Conservation (phyloP, 1,284 basidiomycete genomes). For the Apiotrichum veenhuisii region DNA sequence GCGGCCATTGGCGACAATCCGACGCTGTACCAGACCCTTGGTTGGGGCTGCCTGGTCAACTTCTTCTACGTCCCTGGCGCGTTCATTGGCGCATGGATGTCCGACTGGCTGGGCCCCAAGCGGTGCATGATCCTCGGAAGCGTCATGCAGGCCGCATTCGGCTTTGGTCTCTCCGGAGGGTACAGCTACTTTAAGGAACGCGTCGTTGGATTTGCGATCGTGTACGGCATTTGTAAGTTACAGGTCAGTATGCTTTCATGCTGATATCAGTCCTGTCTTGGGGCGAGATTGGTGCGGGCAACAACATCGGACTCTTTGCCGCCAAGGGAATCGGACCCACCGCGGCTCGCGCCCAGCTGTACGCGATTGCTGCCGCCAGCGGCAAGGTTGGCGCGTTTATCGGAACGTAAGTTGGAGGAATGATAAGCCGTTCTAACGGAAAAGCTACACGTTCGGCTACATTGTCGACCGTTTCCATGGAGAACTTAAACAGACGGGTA, state of each 20-base stretch:
- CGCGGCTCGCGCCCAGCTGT: slow-evolving; percentile 79
- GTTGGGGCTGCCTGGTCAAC: slow-evolving; percentile 51
- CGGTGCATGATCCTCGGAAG: slow-evolving; percentile 73
- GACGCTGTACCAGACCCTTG: slow-evolving; percentile 34
- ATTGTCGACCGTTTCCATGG: slow-evolving; percentile 46
- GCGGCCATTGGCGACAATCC: slow-evolving; percentile 26
- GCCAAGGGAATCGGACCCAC: slow-evolving; percentile 72
- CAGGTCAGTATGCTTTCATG: too few species aligned
- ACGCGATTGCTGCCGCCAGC: slow-evolving; percentile 77
- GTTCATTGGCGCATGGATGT: slow-evolving; percentile 34
- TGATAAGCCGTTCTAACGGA: too few species aligned
- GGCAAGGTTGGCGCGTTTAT: slow-evolving; percentile 79
- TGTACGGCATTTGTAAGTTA: slow-evolving; percentile 67
- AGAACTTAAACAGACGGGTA: slow-evolving; percentile 37
- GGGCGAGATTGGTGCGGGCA: slow-evolving; percentile 69
- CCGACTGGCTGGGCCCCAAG: slow-evolving; percentile 46
- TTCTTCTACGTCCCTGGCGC: slow-evolving; percentile 51
- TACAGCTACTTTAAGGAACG: slow-evolving; percentile 53
- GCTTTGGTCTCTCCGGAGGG: slow-evolving; percentile 80
- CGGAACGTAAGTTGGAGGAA: slow-evolving; percentile 53
- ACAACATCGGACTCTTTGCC: slow-evolving; percentile 74
- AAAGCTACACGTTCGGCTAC: slow-evolving; percentile 62
- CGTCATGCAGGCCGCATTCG: slow-evolving; percentile 67
- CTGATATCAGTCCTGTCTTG: slow-evolving; percentile 65
- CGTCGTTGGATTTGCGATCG: slow-evolving; percentile 75